Base-by-base conservation (phyloP, 768 basidiomycete species). In the Tephrocybe rancida region DNA sequence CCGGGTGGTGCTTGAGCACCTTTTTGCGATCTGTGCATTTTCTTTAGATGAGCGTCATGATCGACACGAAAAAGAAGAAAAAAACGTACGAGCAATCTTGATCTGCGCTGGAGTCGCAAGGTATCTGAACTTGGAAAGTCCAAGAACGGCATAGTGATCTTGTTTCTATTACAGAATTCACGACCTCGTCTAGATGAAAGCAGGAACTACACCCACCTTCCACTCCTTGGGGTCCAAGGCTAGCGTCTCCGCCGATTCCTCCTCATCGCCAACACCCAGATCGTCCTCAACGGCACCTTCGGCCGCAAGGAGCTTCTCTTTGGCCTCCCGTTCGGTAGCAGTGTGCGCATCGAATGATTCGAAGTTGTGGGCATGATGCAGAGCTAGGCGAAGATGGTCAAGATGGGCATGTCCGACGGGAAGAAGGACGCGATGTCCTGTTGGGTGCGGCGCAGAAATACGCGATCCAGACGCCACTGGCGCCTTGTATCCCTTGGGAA, bases 1-100 rank as follows among this genome's bases (percentile, higher is more conserved):
- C 95, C 0, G 95, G 95, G 69, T 98, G 95, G 72, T 98, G 95
- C 67, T 93, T 95, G 46, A 98, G 86, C n/a, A 97, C 95, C 76
- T 97, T 98, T 80, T 95, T 93, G 64, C 94, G 92, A 79, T 99
- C 94, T 97, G 58, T n/a, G 24, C 45, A 50, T 26, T 48, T 49
- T 25, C 24, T n/a, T 30, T 46, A 27, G 35, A 22, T 29, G 21
- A 37, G 26, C 44, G 32, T 22, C 24, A 42, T 41, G 29, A 37
- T 18, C 45, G 29, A 44, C 44, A n/a, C n/a, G n/a, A n/a, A 61
- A 16, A n/a, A 41, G 49, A 24, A 44, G 39, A 37, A 37, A 4
- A 1, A 21, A 3, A 82, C 94, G 61, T 73, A 97, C 95, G 95
- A 59, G 97, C 92, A 64, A 96, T 84, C 70, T 94, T 95, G 69